phyloP scores from a whole-genome alignment of 192 early-diverging fungal species.

The Endogone sp. region DNA sequence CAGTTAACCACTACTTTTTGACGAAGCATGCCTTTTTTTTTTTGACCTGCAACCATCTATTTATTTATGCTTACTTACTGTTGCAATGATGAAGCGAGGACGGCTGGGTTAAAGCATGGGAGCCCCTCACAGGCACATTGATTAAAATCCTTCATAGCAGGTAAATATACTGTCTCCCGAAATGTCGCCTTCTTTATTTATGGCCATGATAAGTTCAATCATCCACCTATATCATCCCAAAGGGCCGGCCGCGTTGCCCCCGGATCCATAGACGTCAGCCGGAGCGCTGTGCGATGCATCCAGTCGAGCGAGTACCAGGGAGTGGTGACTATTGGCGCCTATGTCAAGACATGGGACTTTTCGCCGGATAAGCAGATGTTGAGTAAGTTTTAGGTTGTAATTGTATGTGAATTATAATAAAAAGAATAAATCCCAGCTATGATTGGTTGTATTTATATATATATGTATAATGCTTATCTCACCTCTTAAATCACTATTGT shows the following conservation, averaged over 20 bases:
- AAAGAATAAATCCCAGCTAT: background rate
- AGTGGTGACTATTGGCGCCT: conserved; percentile 39
- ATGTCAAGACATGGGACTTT: conserved; percentile 56
- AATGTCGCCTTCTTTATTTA: background rate
- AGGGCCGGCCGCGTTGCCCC: conserved; percentile 25
- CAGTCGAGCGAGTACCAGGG: conserved; percentile 36
- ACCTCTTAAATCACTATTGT: conserved; percentile 6
- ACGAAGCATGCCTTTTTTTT: too few relatives aligned
- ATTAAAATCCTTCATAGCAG: conserved; percentile 35
- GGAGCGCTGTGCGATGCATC: conserved; percentile 29
- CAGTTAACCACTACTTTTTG: background rate
- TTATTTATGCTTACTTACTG: too few relatives aligned
- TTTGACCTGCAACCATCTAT: too few relatives aligned
- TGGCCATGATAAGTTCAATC: too few relatives aligned
- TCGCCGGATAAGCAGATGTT: conserved; percentile 31
- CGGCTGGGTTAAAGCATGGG: conserved; percentile 53
- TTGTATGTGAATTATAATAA: background rate
- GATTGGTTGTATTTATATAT: too few relatives aligned
- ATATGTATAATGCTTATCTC: background rate
- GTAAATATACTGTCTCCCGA: conserved; percentile 10
- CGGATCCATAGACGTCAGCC: conserved; percentile 26
- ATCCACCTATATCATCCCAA: too few relatives aligned
- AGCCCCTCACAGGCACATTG: conserved; percentile 44
- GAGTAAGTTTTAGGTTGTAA: conserved; percentile 5
- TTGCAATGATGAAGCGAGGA: conserved; percentile 35